Evolutionary conservation across 352 stramenopile species (phyloP), one percentile per base, ranked within the genome.

Genomic region (Pythium biforme): DNA sequence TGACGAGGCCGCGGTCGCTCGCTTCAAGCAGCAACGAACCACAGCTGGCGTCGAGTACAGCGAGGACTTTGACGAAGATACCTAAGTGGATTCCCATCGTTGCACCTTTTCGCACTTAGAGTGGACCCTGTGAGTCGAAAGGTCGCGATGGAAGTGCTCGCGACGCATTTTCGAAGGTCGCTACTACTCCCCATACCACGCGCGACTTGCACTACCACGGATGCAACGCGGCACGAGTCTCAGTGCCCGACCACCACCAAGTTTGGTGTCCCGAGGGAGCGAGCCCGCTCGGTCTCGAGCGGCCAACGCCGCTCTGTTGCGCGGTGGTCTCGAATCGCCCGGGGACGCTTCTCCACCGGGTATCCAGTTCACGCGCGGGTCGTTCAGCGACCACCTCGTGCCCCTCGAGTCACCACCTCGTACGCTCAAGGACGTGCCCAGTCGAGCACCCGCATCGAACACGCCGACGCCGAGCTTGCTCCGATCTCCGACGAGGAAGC

Each of bases 51-150:
- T 70, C 27, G 71, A 80, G 27, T 88, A 89, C 57, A 88, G 81
- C 46, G 76, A 82, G 43, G 79, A 89, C 46, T 90, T 90, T 55
- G 79, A 81, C 17, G 63, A 79, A 8, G 29, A 62, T 26, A 26
- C 10, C 4, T 68, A 46, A n/a, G n/a, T n/a, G n/a, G n/a, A n/a
- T n/a, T n/a, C n/a, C n/a, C n/a, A n/a, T n/a, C n/a, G n/a, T n/a
- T n/a, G n/a, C n/a, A n/a, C n/a, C n/a, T n/a, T 49, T 41, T 61
- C 53, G 45, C 47, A 55, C 52, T 61, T 52, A 59, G n/a, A 9
- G 17, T 4, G 8, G 14, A 43, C 2, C 6, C 2, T 14, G 14
- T 23, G 19, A 25, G 3, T 25, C 57, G 57, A 64, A 64, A 64
- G 57, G 57, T 64, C 57, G 37, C 48, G 37, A 8, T 4, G 17